Conservation (phyloP, 1,284 basidiomycete species). For the Phlebopus sp. region DNA sequence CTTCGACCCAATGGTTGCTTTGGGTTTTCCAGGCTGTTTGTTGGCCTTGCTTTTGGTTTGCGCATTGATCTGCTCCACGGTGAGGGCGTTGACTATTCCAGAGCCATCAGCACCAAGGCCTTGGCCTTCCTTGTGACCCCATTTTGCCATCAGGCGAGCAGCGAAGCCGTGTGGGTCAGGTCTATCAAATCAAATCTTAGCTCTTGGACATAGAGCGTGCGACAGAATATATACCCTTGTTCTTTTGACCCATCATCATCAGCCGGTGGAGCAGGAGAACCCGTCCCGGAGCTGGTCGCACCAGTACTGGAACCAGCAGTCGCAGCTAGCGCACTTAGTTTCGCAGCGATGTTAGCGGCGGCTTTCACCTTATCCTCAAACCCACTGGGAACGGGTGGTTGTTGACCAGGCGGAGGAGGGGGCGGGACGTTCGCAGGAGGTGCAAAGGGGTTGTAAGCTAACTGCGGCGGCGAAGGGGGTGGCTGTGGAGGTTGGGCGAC, state of each 20-base stretch:
- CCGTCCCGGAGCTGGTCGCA: slow-evolving; percentile 15
- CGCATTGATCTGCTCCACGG: slow-evolving; percentile 63
- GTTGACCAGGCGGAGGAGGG: slow-evolving; percentile 53
- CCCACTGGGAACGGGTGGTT: slow-evolving; percentile 40
- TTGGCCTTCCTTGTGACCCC: slow-evolving; percentile 92
- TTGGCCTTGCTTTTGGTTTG: slow-evolving; percentile 25
- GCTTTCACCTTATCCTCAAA: slow-evolving; percentile 70
- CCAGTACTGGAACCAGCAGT: slow-evolving; percentile 28
- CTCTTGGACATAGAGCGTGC: background rate
- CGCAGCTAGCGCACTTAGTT: slow-evolving; percentile 56
- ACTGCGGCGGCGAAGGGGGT: slow-evolving; percentile 41
- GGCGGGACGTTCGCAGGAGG: slow-evolving; percentile 58
- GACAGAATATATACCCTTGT: slow-evolving; percentile 26
- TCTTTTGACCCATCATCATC: slow-evolving; percentile 32
- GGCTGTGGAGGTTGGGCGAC: slow-evolving; percentile 27
- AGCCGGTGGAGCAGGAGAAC: slow-evolving; percentile 24
- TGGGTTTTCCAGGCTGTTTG: slow-evolving; percentile 33
- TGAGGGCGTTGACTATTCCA: slow-evolving; percentile 86
- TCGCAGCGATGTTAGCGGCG: slow-evolving; percentile 79
- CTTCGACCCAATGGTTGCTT: slow-evolving; percentile 47
- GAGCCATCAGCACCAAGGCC: slow-evolving; percentile 81
- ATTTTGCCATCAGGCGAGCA: slow-evolving; percentile 84
- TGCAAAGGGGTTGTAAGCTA: slow-evolving; percentile 67
- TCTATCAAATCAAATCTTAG: slow-evolving; percentile 32
- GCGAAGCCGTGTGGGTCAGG: slow-evolving; percentile 72